phyloP scores from a whole-genome alignment of 169 alveolate species.

The Eimeria sp. region DNA sequence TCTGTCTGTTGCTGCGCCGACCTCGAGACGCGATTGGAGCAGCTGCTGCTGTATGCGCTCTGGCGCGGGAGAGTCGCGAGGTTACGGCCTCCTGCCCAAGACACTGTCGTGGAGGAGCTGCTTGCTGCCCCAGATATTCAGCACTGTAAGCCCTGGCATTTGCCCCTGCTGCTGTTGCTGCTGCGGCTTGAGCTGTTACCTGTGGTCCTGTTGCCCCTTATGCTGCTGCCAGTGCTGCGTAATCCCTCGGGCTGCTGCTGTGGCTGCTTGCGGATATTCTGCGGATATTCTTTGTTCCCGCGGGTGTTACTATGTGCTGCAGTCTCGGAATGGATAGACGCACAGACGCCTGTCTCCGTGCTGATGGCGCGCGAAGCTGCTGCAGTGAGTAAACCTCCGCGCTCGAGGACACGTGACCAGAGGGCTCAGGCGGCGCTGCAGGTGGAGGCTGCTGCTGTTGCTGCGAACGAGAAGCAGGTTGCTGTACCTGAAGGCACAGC shows the following conservation, averaged over 20 bases:
- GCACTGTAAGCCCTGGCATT: conserved; percentile 76
- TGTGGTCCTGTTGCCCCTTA: background rate
- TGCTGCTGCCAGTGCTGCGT: conserved; percentile 13
- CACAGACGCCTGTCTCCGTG: conserved; percentile 67
- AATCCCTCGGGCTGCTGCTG: background rate
- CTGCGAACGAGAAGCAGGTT: conserved; percentile 71
- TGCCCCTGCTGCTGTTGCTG: conserved; percentile 26
- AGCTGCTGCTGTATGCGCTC: conserved; percentile 80
- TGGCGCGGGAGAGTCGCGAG: conserved; percentile 75
- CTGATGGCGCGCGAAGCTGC: conserved; percentile 77
- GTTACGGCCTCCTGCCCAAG: conserved; percentile 77
- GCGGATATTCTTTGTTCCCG: background rate
- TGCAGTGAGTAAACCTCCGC: conserved; percentile 62
- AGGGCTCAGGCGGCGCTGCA: conserved; percentile 69
- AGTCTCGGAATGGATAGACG: conserved; percentile 80
- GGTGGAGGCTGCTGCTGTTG: conserved; percentile 77
- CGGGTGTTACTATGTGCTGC: conserved; percentile 17
- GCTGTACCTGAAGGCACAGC: conserved; percentile 58
- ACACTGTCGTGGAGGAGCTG: conserved; percentile 75
- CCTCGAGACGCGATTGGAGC: conserved; percentile 81
- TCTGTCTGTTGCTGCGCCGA: conserved; percentile 71
- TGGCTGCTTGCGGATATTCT: background rate
- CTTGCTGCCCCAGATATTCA: conserved; percentile 71
- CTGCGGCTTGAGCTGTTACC: background rate
- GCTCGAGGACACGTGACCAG: conserved; percentile 39